A percentile compares a stretch with the other conserved stretches of the same genome.
phyloP scores from a whole-genome alignment of 805 yeast genomes.

The Metschnikowia orientalis region DNA sequence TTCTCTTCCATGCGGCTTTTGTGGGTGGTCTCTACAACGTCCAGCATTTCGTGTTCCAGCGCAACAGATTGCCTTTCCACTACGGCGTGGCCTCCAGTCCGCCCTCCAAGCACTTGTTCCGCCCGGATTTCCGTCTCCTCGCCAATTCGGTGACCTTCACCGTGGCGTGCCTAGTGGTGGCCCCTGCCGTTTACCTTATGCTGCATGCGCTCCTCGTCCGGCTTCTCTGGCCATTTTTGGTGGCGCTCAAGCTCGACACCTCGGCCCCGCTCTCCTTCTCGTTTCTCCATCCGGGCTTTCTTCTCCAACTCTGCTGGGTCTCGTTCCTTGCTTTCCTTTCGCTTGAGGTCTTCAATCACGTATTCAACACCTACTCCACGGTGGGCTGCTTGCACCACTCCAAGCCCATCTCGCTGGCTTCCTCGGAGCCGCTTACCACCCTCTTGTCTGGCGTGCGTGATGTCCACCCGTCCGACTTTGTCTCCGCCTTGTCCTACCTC shows the following conservation, averaged over 20 bases:
- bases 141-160: constrained; percentile 37
- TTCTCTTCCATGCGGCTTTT: constrained; percentile 42
- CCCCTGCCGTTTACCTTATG: constrained; percentile 40
- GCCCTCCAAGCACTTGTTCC: constrained; percentile 34
- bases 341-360: constrained; percentile 56
- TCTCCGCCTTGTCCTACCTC: constrained; percentile 34
- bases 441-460: constrained; percentile 61
- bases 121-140: constrained; percentile 26
- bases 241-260: constrained; percentile 33
- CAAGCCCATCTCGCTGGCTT: constrained; percentile 53
- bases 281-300: constrained; percentile 25
- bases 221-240: constrained; percentile 25
- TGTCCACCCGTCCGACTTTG: constrained; percentile 27
- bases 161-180: constrained; percentile 21
- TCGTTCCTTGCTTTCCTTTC: constrained; percentile 34
- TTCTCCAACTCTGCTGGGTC: constrained; percentile 7
- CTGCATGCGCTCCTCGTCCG: constrained; percentile 41
- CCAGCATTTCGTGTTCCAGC: constrained; percentile 50
- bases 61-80: constrained; percentile 49
- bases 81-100: constrained; percentile 33
- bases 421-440: constrained; percentile 60
- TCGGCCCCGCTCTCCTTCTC: constrained; percentile 35
- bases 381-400: constrained; percentile 70
- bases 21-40: constrained; percentile 44
- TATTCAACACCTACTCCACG: constrained; percentile 61